Percentiles rank a stretch among this genome's conserved stretches.
Evolutionary conservation across 148 eudicot species (phyloP).

Genomic region (Cornus florida): DNA sequence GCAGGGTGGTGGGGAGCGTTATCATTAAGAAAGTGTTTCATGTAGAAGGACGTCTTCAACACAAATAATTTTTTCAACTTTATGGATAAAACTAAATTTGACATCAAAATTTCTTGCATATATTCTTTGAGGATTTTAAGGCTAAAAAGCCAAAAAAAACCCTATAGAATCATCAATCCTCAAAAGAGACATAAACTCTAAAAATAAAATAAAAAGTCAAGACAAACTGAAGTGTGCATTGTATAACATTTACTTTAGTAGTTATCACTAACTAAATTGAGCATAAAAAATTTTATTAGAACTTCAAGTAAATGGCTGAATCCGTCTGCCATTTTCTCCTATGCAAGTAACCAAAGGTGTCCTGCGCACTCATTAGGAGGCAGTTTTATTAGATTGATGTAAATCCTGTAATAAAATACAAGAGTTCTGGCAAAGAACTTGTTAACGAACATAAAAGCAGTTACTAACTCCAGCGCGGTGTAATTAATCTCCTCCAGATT

Average conservation of each 20-base stretch:
- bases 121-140: not conserved
- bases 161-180: not conserved
- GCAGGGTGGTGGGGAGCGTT: too few species aligned
- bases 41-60: not conserved
- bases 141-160: not conserved
- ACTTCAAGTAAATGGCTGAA: too few species aligned
- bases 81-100: not conserved
- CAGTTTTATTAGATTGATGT: not conserved
- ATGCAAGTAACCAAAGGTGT: not conserved
- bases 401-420: not conserved
- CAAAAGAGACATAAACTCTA: not conserved
- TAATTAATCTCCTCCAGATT: not conserved
- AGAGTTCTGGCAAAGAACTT: not conserved
- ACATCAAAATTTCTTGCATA: not conserved
- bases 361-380: not conserved
- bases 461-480: not conserved
- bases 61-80: not conserved
- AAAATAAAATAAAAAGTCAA: not conserved
- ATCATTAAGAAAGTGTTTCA: too few species aligned
- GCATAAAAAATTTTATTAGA: not conserved
- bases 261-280: not conserved
- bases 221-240: not conserved
- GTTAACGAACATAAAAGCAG: not conserved
- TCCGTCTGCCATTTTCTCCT: not conserved
- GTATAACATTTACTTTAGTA: not conserved